Evolutionary conservation across 2,329 filamentous ascomycete species (phyloP), one percentile per base, ranked within the genome.

Genomic region (Sclerotinia glacialis): DNA sequence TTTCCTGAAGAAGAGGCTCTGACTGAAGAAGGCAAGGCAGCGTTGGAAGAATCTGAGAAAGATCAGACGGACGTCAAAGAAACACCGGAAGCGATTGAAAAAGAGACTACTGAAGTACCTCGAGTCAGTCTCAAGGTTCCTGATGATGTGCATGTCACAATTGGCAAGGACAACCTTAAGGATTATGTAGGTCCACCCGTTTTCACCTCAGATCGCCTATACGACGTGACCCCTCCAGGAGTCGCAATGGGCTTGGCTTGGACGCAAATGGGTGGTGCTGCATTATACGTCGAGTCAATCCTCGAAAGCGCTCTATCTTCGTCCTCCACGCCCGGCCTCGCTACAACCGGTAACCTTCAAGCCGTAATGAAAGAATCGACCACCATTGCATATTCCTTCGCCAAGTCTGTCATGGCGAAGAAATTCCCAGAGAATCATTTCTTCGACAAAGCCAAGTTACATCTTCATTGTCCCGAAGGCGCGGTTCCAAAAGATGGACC

Each of bases 351-450:
- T 67, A 98, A 98, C 76, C 84, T 99, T 59, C 95, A 97, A 81
- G 86, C 87, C 21, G 95, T 99, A 49, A 99, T 99, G 96, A 98
- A 97, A 80, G 95, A 99, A 80, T 97, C 93, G 2, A 95, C 93
- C 0, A 83, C 87, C 2, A 97, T 99, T 71, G 96, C 95, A 56
- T 98, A 99, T 81, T 96, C 92, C 0, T 99, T 97, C 75, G 89
- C 92, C 74, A 98, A 98, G 81, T 89, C 92, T 0, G 83, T 94
- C 68, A 88, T 98, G 84, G 93, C 90, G 9, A 89, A 87, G 75
- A 81, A 90, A 50, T 99, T 93, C 80, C 89, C 93, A 0, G 88
- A 92, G 67, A 99, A 99, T 79, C 86, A 88, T 77, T 99, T 98
- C 83, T 97, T 99, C 75, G 92, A 98, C 76, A 93, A 95, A 80